Conservation (phyloP, 2,329 filamentous ascomycete species). For the Phyllosticta paracitricarpa region DNA sequence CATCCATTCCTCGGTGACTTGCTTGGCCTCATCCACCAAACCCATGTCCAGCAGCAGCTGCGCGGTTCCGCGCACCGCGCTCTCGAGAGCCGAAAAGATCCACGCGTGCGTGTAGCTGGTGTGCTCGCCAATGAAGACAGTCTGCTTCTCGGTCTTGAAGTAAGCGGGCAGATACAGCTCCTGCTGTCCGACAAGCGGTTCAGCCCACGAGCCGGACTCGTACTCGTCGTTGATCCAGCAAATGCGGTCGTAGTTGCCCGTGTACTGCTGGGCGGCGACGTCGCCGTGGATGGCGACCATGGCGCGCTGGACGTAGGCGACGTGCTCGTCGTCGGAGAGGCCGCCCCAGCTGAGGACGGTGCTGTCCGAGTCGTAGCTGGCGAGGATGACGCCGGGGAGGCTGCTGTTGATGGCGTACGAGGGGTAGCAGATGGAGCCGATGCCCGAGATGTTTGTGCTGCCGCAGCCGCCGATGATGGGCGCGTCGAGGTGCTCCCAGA, state of each 20-base stretch:
- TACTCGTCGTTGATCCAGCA: slow-evolving; percentile 57
- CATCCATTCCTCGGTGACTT: slow-evolving; percentile 56
- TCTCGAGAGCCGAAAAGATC: slow-evolving; percentile 59
- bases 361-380: slow-evolving; percentile 44
- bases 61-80: slow-evolving; percentile 53
- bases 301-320: slow-evolving; percentile 52
- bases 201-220: slow-evolving; percentile 53
- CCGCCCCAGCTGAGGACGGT: slow-evolving; percentile 37
- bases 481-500: slow-evolving; percentile 44
- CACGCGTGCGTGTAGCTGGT: slow-evolving; percentile 63
- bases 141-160: slow-evolving; percentile 57
- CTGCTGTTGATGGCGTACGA: slow-evolving; percentile 56
- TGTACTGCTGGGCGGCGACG: slow-evolving; percentile 51
- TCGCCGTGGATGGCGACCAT: slow-evolving; percentile 59
- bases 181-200: slow-evolving; percentile 54
- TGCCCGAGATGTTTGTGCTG: slow-evolving; percentile 49
- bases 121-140: slow-evolving; percentile 59
- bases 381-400: slow-evolving; percentile 53
- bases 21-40: slow-evolving; percentile 60
- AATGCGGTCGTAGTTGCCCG: slow-evolving; percentile 52
- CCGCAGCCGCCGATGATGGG: slow-evolving; percentile 58
- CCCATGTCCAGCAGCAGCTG: slow-evolving; percentile 56
- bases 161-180: slow-evolving; percentile 63
- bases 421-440: slow-evolving; percentile 57
- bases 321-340: slow-evolving; percentile 49